phyloP scores from a whole-genome alignment of 176 grass and related monocot genomes.

The Bolboschoenus planiculmis region DNA sequence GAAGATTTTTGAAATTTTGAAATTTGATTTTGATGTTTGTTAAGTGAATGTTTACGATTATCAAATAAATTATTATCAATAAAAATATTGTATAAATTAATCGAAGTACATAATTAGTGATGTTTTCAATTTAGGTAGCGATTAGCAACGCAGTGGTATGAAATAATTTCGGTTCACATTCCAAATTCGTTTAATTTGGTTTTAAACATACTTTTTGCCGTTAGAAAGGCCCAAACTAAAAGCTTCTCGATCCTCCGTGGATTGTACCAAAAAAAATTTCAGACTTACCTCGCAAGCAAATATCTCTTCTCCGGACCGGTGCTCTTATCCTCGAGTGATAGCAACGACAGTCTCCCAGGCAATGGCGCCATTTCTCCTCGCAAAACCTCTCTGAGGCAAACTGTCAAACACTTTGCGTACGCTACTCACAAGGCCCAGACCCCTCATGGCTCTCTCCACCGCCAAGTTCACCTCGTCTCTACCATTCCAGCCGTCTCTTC shows the following conservation, averaged over 20 bases:
- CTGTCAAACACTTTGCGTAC: not conserved
- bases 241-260: not conserved
- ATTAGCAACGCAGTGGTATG: not conserved
- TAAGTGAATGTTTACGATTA: no score
- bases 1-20: no score
- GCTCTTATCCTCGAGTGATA: not conserved
- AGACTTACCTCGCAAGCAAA: not conserved
- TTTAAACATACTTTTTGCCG: not conserved
- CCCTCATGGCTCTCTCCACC: constrained; percentile 54
- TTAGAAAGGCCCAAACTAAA: not conserved
- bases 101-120: no score
- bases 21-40: no score
- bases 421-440: not conserved
- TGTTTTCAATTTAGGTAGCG: no score
- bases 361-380: constrained; percentile 23
- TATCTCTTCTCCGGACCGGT: not conserved
- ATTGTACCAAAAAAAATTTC: not conserved
- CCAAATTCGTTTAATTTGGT: not conserved
- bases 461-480: constrained; percentile 38
- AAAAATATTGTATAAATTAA: no score
- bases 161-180: not conserved
- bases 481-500: constrained; percentile 52
- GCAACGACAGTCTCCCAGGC: not conserved
- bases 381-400: constrained; percentile 8
- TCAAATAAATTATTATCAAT: no score